Conservation (phyloP, 192 early-diverging fungal genomes). For the Coemansia sp. region DNA sequence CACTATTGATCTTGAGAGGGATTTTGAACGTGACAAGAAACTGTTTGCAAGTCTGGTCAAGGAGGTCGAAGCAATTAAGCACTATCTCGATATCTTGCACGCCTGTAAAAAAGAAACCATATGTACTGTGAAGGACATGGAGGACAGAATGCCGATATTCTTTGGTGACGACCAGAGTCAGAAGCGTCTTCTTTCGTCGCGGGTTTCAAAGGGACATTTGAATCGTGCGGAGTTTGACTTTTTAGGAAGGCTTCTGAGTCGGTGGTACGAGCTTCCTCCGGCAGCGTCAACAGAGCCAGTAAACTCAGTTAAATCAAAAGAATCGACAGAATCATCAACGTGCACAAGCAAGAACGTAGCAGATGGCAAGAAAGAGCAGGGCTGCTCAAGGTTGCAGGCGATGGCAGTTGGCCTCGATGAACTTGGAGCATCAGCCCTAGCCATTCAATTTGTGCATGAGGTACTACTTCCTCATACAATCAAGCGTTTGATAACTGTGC, state of each 20-base stretch:
- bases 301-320: not conserved
- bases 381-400: not conserved
- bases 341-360: not conserved
- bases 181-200: constrained; percentile 25
- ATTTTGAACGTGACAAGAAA: constrained; percentile 32
- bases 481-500: constrained; percentile 32
- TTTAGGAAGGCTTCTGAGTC: constrained; percentile 32
- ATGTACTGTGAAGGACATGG: constrained; percentile 11
- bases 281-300: not conserved
- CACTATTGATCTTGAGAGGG: constrained; percentile 14
- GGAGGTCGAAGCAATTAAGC: constrained; percentile 15
- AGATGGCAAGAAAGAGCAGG: not conserved
- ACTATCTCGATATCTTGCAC: constrained; percentile 34
- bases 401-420: not conserved
- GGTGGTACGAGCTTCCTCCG: constrained; percentile 42
- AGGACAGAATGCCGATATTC: constrained; percentile 32
- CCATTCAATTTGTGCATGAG: constrained; percentile 44
- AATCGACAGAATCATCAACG: not conserved
- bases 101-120: constrained; percentile 24
- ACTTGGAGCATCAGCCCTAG: constrained; percentile 10
- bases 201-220: constrained; percentile 29
- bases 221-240: constrained; percentile 53
- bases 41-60: constrained; percentile 21
- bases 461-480: constrained; percentile 51
- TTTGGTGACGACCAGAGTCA: constrained; percentile 25